phyloP scores from a whole-genome alignment of 805 yeast genomes.

The Yamadazyma sp. region DNA sequence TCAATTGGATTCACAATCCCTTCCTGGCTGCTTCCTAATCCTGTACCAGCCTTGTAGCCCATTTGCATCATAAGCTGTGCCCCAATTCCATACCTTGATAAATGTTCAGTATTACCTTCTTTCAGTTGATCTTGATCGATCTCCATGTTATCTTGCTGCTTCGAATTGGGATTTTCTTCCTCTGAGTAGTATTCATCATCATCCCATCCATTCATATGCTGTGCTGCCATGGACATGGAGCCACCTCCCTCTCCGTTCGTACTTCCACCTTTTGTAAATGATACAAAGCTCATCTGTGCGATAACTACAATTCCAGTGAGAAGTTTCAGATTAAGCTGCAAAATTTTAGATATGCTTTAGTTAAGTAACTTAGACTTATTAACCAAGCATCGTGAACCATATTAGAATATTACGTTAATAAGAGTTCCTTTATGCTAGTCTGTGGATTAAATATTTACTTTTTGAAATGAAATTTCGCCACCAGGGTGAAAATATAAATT shows the following conservation, averaged over 20 bases:
- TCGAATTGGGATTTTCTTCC: neutral
- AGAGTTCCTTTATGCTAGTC: no score
- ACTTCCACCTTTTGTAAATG: slow-evolving; percentile 2
- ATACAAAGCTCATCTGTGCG: slow-evolving; percentile 5
- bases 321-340: no score
- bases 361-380: no score
- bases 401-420: no score
- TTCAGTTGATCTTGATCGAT: slow-evolving; percentile 2
- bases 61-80: slow-evolving; percentile 71
- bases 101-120: slow-evolving; percentile 2
- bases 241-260: neutral
- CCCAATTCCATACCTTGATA: slow-evolving; percentile 71
- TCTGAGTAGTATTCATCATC: neutral
- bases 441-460: no score
- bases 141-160: neutral
- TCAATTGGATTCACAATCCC: slow-evolving; percentile 85
- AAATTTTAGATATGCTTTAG: no score
- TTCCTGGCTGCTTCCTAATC: slow-evolving; percentile 68
- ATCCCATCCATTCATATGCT: neutral
- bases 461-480: no score
- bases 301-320: no score
- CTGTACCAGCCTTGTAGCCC: slow-evolving; percentile 86
- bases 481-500: no score
- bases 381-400: no score
- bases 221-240: no score